Percentiles rank a stretch among this genome's conserved stretches.
These are phyloP conservation scores for Zelopaecilomyces penicillatus DNA, from an alignment of 2,329 filamentous ascomycete species.

Conservation along the genomic window DNA sequence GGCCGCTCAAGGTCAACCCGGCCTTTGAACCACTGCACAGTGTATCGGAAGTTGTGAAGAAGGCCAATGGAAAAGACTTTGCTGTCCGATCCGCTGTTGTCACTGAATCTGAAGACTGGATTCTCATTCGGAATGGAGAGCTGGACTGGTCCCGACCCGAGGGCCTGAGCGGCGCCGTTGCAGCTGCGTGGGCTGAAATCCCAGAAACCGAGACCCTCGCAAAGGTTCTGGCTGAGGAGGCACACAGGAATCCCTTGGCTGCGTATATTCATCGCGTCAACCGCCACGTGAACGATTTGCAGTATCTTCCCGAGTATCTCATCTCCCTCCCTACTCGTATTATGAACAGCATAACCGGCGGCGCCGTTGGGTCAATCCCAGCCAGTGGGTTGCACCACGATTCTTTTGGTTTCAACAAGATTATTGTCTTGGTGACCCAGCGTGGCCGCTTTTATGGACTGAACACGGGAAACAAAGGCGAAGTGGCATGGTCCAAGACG, in stretches of 20 bases:
- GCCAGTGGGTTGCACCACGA: slow-evolving; percentile 50
- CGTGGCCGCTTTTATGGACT: slow-evolving; percentile 74
- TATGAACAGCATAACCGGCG: slow-evolving; percentile 54
- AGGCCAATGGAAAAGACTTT: slow-evolving; percentile 52
- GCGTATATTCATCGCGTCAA: slow-evolving; percentile 86
- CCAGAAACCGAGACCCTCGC: slow-evolving; percentile 66
- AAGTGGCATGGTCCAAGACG: slow-evolving; percentile 66
- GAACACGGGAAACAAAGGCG: slow-evolving; percentile 65
- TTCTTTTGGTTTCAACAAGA: slow-evolving; percentile 81
- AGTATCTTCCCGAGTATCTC: slow-evolving; percentile 67
- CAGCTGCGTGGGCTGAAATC: slow-evolving; percentile 73
- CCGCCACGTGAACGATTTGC: slow-evolving; percentile 71
- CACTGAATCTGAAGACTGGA: slow-evolving; percentile 64
- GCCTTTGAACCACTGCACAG: slow-evolving; percentile 51
- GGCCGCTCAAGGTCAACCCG: slow-evolving; percentile 47
- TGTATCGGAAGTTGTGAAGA: slow-evolving; percentile 75
- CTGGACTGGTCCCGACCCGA: slow-evolving; percentile 74
- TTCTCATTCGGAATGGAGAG: slow-evolving; percentile 74
- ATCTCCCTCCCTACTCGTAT: slow-evolving; percentile 61
- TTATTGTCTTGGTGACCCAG: slow-evolving; percentile 70
- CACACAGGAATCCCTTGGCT: slow-evolving; percentile 66
- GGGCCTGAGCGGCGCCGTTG: slow-evolving; percentile 68
- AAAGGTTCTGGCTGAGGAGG: slow-evolving; percentile 76
- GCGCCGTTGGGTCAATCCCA: slow-evolving; percentile 35
- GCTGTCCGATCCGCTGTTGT: slow-evolving; percentile 72